phyloP scores from a whole-genome alignment of 2,329 filamentous ascomycete species.

The Colletotrichum higginsianum region DNA sequence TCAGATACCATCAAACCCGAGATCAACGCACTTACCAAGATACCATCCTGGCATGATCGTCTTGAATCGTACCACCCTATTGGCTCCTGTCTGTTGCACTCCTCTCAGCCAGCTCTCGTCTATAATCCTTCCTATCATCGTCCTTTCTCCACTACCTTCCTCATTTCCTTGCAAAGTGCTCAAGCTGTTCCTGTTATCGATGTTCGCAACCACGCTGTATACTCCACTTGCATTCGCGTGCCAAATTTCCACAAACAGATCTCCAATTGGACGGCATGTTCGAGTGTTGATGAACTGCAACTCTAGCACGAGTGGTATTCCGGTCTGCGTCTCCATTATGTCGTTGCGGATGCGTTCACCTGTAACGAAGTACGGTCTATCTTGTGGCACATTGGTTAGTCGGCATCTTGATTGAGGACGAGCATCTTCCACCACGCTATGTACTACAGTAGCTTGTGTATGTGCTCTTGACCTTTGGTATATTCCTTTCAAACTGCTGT shows the following conservation, averaged over 20 bases:
- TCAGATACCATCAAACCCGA: neutral
- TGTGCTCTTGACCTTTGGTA: too few species aligned
- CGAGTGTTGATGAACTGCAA: conserved; percentile 22
- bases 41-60: conserved; percentile 57
- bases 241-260: conserved; percentile 18
- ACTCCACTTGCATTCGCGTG: neutral
- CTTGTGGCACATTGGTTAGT: too few species aligned
- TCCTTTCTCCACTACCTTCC: neutral
- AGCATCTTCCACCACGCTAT: too few species aligned
- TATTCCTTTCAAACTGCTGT: too few species aligned
- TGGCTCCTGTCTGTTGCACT: conserved; percentile 55
- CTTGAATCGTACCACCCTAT: conserved; percentile 60
- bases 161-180: neutral
- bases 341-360: conserved; percentile 23
- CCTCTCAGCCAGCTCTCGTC: conserved; percentile 45
- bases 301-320: conserved; percentile 15
- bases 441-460: too few species aligned
- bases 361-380: conserved; percentile 8
- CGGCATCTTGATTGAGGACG: too few species aligned
- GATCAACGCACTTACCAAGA: neutral
- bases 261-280: conserved; percentile 16
- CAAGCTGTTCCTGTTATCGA: neutral
- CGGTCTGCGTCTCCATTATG: conserved; percentile 10
- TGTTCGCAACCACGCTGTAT: neutral
- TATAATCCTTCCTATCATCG: neutral